Base-by-base conservation (phyloP, 2,329 filamentous ascomycete species). In the Stemphylium beticola region DNA sequence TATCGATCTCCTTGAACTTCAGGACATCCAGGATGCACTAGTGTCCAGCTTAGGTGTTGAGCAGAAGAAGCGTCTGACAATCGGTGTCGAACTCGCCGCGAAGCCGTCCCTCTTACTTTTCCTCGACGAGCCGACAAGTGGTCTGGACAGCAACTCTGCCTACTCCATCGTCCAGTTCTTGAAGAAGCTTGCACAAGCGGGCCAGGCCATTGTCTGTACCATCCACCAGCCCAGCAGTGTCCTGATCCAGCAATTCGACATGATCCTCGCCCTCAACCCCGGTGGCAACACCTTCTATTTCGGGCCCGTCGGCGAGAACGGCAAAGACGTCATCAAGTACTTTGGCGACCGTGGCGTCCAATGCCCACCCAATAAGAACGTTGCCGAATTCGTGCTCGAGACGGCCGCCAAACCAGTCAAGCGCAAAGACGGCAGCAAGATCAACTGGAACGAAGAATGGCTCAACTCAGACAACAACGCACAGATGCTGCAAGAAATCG, bases 391-490 rank as follows among this genome's bases (percentile, higher is more conserved):
- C 71, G 84, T 88, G 26, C 79, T 88, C 4, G 86, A 88, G 67
- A 87, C 85, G 3, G 85, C 85, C 2, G 85, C 84, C 0, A 86
- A 86, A 61, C 80, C 81, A 10, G 76, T 77, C 10, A 81, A 81
- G 50, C 77, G 80, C 26, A 64, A 72, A 18, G 80, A 87, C 42
- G 85, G 85, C 34, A 83, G 78, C 49, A 77, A 75, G 29, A 76
- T 90, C 38, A 82, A 92, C 67, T 93, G 90, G 90, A 88, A 89
- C 67, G 83, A 90, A 32, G 87, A 91, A 68, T 93, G 90, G 90
- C 77, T 78, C 22, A 83, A 83, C 39, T 91, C 87, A 0, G 76
- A 84, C 10, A 82, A 92, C 66, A 84, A 85, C 55, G 77, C 80
- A 31, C 72, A 76, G 1, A 77, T 91, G 15, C 73, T 87, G 5